Percentiles rank a stretch among this genome's conserved stretches.
Evolutionary conservation across 75 land plant genomes (phyloP).

Genomic region (Sequoiadendron giganteum): DNA sequence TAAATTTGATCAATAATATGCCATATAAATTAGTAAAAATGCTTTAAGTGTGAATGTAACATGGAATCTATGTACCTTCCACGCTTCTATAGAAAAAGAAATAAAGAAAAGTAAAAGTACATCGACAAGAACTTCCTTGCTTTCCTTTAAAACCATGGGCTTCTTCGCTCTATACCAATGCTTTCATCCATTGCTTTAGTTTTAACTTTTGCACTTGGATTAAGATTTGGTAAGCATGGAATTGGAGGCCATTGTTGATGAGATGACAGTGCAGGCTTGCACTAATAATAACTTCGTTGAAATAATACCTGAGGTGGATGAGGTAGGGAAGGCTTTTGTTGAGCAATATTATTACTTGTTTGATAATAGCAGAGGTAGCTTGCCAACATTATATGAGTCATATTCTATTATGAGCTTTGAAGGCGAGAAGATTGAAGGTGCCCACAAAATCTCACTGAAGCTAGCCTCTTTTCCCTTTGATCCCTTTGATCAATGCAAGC

Average conservation of each 20-base stretch:
- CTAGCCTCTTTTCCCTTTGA: constrained; percentile 23
- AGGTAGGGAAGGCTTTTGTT: constrained; percentile 22
- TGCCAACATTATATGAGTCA: constrained; percentile 20
- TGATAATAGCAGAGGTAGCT: constrained; percentile 17
- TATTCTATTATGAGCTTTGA: constrained; percentile 28
- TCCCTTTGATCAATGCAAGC: constrained; percentile 34
- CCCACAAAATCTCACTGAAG: constrained; percentile 16
- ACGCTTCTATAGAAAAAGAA: neutral
- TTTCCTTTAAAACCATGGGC: neutral
- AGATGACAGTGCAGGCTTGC: neutral
- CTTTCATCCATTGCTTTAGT: neutral
- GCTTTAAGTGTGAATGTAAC: neutral
- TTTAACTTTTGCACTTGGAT: neutral
- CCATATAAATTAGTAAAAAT: no score
- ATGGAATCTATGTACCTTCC: neutral
- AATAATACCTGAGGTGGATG: neutral
- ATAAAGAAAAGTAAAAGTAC: neutral
- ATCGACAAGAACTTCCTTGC: neutral
- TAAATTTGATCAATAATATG: no score
- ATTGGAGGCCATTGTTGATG: neutral
- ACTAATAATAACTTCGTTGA: neutral
- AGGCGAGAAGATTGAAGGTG: constrained; percentile 28
- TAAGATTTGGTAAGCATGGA: neutral
- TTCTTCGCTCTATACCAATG: no score
- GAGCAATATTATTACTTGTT: constrained; percentile 22